A percentile compares a stretch with the other conserved stretches of the same genome.
Evolutionary conservation across 2,329 filamentous ascomycete species (phyloP).

Genomic region (Nannizziopsis barbatae): DNA sequence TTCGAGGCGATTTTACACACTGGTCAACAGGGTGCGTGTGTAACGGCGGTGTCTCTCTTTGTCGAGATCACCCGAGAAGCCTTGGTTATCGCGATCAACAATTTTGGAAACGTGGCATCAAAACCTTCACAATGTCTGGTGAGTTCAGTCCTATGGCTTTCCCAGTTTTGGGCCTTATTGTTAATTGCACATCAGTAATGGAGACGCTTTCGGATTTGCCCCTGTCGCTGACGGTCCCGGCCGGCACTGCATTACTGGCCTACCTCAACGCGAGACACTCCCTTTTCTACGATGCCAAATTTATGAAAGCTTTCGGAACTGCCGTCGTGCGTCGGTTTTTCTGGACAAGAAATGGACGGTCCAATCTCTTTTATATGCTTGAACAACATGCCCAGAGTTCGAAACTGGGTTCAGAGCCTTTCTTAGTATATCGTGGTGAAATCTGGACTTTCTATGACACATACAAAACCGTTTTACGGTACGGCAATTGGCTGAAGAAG

Average conservation of each 20-base stretch:
- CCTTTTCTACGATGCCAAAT: conserved; percentile 52
- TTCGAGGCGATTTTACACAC: too few species aligned
- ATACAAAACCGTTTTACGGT: conserved; percentile 59
- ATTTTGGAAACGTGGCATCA: too few species aligned
- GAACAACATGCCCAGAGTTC: conserved; percentile 54
- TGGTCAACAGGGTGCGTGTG: too few species aligned
- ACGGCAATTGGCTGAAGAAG: conserved; percentile 63
- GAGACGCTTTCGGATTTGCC: conserved; percentile 20
- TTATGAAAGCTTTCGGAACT: conserved; percentile 47
- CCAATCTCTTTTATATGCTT: conserved; percentile 65
- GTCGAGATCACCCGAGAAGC: not conserved
- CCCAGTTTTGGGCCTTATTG: not conserved
- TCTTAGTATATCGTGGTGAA: conserved; percentile 53
- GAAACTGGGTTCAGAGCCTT: conserved; percentile 40
- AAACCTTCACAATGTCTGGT: not conserved
- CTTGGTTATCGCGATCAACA: not conserved
- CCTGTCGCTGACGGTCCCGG: conserved; percentile 43
- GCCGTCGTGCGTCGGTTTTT: conserved; percentile 35
- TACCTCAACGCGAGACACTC: conserved; percentile 65
- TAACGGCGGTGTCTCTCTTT: not conserved
- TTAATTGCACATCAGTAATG: conserved; percentile 1
- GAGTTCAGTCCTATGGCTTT: not conserved
- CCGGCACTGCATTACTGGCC: conserved; percentile 55
- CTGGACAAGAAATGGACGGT: conserved; percentile 46
- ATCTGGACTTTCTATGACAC: conserved; percentile 63